Evolutionary conservation across 495 filamentous ascomycete species (phyloP).

Genomic region (Podospora australis): DNA sequence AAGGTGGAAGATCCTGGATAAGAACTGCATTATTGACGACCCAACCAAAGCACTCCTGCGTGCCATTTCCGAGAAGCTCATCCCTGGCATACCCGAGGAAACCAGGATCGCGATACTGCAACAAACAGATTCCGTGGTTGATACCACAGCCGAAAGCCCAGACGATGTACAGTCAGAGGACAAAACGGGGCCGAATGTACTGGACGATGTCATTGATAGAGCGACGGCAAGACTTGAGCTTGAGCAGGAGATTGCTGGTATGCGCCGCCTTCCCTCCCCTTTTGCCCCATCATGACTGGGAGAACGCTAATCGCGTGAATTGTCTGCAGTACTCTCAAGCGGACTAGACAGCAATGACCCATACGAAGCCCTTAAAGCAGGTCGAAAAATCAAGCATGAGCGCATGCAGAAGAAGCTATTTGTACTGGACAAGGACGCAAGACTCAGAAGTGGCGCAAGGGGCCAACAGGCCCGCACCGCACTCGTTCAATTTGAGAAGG

Average conservation of each 20-base stretch:
- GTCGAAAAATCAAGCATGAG: constrained; percentile 54
- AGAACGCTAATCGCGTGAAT: no score
- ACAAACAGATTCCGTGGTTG: constrained; percentile 45
- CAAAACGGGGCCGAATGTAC: constrained; percentile 43
- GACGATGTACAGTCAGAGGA: no score
- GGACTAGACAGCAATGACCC: constrained; percentile 41
- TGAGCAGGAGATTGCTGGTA: constrained; percentile 50
- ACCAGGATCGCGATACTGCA: constrained; percentile 65
- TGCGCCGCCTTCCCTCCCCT: no score
- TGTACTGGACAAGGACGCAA: constrained; percentile 64
- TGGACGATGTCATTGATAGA: constrained; percentile 62
- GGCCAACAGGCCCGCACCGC: constrained; percentile 68
- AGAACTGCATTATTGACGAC: no score
- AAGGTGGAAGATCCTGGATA: no score
- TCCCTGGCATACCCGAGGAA: constrained; percentile 67
- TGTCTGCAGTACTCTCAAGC: constrained; percentile 27
- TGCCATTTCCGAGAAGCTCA: constrained; percentile 69
- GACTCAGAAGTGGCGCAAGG: constrained; percentile 62
- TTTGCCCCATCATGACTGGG: no score
- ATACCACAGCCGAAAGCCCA: constrained; percentile 6
- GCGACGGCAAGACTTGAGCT: constrained; percentile 55
- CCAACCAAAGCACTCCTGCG: no score
- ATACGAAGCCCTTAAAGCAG: constrained; percentile 49
- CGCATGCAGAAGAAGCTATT: constrained; percentile 55
- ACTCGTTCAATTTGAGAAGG: constrained; percentile 57